phyloP scores from a whole-genome alignment of 805 yeast genomes.

The Barnettozyma wickerhamii region DNA sequence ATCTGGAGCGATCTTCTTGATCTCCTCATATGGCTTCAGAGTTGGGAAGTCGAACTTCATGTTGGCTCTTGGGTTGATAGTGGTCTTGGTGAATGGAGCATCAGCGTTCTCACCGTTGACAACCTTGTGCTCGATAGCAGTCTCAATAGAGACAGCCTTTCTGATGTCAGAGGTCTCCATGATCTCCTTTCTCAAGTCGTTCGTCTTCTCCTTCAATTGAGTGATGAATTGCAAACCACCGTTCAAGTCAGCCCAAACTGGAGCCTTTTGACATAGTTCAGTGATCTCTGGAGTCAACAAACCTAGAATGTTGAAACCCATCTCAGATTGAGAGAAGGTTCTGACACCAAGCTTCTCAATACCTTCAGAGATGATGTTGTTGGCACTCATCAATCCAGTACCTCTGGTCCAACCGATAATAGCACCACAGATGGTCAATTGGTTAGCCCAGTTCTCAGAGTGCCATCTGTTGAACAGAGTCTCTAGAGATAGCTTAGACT shows the following conservation, averaged over 20 bases:
- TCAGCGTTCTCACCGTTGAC: slow-evolving; percentile 88
- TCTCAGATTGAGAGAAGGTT: slow-evolving; percentile 97
- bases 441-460: slow-evolving; percentile 94
- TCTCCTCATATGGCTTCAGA: slow-evolving; percentile 69
- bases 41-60: slow-evolving; percentile 91
- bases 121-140: slow-evolving; percentile 76
- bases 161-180: slow-evolving; percentile 87
- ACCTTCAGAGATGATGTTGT: slow-evolving; percentile 97
- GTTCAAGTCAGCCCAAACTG: slow-evolving; percentile 96
- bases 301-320: slow-evolving; percentile 98
- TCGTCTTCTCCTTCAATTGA: slow-evolving; percentile 84
- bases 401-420: slow-evolving; percentile 99
- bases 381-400: slow-evolving; percentile 97
- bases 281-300: slow-evolving; percentile 83
- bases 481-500: slow-evolving; percentile 92
- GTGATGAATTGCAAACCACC: slow-evolving; percentile 97
- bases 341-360: slow-evolving; percentile 94
- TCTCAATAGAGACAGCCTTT: slow-evolving; percentile 92
- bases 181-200: slow-evolving; percentile 66
- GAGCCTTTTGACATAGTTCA: slow-evolving; percentile 84
- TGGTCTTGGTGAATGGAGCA: slow-evolving; percentile 72
- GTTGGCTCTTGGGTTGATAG: slow-evolving; percentile 91
- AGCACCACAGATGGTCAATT: slow-evolving; percentile 96
- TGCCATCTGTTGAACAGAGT: slow-evolving; percentile 98
- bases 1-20: slow-evolving; percentile 65